phyloP scores from a whole-genome alignment of 78 protist genomes.

The Guillardia theta region DNA sequence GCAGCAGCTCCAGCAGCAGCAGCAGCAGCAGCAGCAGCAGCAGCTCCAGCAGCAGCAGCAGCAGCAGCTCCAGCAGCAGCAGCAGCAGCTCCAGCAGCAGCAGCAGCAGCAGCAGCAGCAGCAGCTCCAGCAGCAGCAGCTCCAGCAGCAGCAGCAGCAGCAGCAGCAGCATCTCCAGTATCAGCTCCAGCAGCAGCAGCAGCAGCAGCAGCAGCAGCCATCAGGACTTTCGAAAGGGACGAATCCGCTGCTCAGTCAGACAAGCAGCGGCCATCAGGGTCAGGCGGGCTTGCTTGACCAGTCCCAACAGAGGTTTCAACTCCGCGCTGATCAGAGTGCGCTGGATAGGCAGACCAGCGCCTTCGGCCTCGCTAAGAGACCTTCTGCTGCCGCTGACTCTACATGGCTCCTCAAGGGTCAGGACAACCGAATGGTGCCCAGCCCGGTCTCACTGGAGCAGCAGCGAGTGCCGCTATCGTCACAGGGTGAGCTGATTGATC shows the following conservation, averaged over 20 bases:
- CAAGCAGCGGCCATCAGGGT: too few relatives aligned
- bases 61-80: background rate
- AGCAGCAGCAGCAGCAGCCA: background rate
- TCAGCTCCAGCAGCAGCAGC: background rate
- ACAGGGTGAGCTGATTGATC: too few relatives aligned
- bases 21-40: background rate
- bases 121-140: background rate
- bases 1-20: background rate
- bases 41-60: background rate
- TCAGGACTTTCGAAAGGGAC: background rate
- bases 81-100: background rate
- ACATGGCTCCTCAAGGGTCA: too few relatives aligned
- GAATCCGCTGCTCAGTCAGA: background rate
- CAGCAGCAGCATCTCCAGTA: background rate
- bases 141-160: background rate
- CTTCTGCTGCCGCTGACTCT: too few relatives aligned
- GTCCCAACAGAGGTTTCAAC: too few relatives aligned
- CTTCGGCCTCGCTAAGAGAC: background rate
- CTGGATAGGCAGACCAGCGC: background rate
- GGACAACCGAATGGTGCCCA: too few relatives aligned
- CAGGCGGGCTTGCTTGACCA: too few relatives aligned
- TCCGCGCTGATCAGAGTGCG: background rate
- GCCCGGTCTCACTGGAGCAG: too few relatives aligned
- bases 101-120: background rate
- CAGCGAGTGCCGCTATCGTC: too few relatives aligned